Percentiles rank a stretch among this genome's conserved stretches.
These are phyloP conservation scores for Alternaria brassicicola DNA, from an alignment of 2,329 filamentous ascomycete species.

Conservation along the genomic window DNA sequence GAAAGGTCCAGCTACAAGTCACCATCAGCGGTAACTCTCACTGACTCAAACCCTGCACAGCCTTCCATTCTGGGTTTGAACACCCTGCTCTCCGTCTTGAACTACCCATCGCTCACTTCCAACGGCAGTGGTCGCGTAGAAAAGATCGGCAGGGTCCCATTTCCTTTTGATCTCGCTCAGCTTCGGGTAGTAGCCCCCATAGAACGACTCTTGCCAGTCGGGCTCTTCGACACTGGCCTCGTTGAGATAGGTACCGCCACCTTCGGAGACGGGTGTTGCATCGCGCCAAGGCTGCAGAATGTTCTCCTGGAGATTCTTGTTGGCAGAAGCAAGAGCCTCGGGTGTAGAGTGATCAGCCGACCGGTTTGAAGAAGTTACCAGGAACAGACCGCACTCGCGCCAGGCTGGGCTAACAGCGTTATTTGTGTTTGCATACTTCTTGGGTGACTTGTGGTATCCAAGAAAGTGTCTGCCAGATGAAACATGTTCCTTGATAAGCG, in stretches of 20 bases:
- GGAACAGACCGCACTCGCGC: slow-evolving; percentile 25
- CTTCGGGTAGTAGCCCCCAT: slow-evolving; percentile 31
- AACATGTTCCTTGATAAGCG: slow-evolving; percentile 51
- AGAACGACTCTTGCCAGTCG: slow-evolving; percentile 45
- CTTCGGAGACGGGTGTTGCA: slow-evolving; percentile 13
- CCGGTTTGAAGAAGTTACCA: slow-evolving; percentile 10
- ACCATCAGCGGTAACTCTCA: neutral
- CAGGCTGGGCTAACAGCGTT: slow-evolving; percentile 30
- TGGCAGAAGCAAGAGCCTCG: slow-evolving; percentile 13
- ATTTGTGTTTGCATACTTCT: slow-evolving; percentile 18
- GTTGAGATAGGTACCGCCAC: slow-evolving; percentile 41
- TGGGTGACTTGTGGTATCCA: slow-evolving; percentile 25
- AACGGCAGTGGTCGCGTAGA: slow-evolving; percentile 31
- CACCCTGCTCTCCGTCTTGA: slow-evolving; percentile 23
- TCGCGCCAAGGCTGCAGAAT: slow-evolving; percentile 25
- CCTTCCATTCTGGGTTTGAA: slow-evolving; percentile 27
- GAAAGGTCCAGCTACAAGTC: neutral
- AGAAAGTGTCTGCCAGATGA: slow-evolving; percentile 14
- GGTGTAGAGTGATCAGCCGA: slow-evolving; percentile 11
- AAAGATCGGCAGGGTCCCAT: slow-evolving; percentile 31
- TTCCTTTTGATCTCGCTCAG: slow-evolving; percentile 28
- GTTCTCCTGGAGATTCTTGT: slow-evolving; percentile 15
- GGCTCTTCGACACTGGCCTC: slow-evolving; percentile 43
- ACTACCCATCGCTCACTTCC: slow-evolving; percentile 31
- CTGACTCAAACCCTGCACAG: slow-evolving; percentile 19